Conservation (phyloP, 805 yeast genomes). For the Suhomyces sp. region DNA sequence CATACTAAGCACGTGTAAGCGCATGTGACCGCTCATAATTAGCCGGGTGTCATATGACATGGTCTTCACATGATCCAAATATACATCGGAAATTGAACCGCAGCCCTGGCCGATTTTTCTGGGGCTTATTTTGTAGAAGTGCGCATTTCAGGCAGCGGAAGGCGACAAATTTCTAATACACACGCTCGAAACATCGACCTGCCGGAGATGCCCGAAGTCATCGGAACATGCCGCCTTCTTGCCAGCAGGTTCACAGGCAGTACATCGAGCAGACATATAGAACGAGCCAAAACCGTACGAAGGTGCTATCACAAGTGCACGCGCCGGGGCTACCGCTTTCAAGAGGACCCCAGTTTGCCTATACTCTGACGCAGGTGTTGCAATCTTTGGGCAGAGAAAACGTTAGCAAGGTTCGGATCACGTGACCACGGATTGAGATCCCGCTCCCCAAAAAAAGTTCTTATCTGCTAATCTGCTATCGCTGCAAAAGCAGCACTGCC, state of each 20-base stretch:
- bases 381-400: not conserved
- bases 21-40: too few species aligned
- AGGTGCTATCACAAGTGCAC: not conserved
- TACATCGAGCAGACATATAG: not conserved
- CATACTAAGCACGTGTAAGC: too few species aligned
- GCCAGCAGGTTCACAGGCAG: not conserved
- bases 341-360: not conserved
- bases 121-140: not conserved
- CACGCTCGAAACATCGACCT: not conserved
- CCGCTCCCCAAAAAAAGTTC: not conserved
- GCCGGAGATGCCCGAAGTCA: not conserved
- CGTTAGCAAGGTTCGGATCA: not conserved
- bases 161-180: not conserved
- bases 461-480: not conserved
- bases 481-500: not conserved
- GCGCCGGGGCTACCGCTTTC: not conserved
- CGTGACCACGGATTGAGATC: not conserved
- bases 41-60: not conserved
- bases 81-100: not conserved
- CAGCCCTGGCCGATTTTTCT: not conserved
- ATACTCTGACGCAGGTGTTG: not conserved
- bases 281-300: too few species aligned
- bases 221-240: not conserved
- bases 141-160: not conserved
- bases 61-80: not conserved